Base-by-base conservation (phyloP, 257 asterid species). In the Ilex asprella region DNA sequence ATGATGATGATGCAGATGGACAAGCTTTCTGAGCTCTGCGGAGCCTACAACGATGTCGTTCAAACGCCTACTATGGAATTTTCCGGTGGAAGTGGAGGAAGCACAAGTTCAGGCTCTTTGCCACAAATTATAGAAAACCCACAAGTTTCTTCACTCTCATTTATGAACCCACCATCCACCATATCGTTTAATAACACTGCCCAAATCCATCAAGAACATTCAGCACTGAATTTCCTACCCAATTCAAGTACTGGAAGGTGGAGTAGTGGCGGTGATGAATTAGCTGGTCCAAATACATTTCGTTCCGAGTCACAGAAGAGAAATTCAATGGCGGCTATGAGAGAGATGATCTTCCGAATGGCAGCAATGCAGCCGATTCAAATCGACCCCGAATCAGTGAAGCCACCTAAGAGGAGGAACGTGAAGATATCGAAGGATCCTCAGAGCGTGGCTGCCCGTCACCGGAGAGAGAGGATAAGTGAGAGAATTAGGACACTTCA, bases 321-420 rank as follows among this genome's bases (percentile, higher is more conserved):
- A n/a, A 71, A 61, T 31, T 65, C 84, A 7, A 64, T 77, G 82
- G 83, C 71, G 6, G 78, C 74, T 0, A 81, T 84, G 87, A 68
- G 87, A 35, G 91, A 84, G 63, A 81, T 81, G 85, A 75, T 84
- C 2, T 84, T 81, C 60, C 59, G 76, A 8, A 75, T 78, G 30
- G 85, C 84, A 6, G 63, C 72, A 85, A 81, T 78, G 91, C 87
- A 81, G 70, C 87, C 91, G 27, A 51, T 78, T 58, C 73, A 84
- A 30, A 69, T 81, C 13, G 85, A 81, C 51, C 83, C 79, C 2
- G 82, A 72, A 30, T 43, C 77, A 2, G 65, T 78, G 6, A 76
- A 76, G 61, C 81, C 76, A 7, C 85, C 91, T 0, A 76, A 66
- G 73, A 76, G 91, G 49, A 81, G 75, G 78, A 84, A 84, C 54